phyloP scores from a whole-genome alignment of 1,284 basidiomycete genomes.

The Sporisorium graminicola region DNA sequence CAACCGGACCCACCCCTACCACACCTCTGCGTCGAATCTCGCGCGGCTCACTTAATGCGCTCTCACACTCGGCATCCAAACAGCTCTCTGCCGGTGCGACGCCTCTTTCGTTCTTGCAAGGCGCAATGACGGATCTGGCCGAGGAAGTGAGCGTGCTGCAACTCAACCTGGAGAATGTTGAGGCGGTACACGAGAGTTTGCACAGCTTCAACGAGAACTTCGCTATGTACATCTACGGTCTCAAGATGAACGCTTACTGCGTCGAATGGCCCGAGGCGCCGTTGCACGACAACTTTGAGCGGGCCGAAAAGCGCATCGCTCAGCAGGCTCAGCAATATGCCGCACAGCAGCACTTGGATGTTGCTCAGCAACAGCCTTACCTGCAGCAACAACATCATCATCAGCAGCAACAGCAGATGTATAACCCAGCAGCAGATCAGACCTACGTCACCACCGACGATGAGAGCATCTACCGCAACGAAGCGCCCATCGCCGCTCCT shows the following conservation, averaged over 20 bases:
- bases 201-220: slow-evolving; percentile 92
- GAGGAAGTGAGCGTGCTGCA: slow-evolving; percentile 87
- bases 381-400: slow-evolving; percentile 19
- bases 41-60: slow-evolving; percentile 86
- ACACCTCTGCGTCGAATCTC: slow-evolving; percentile 90
- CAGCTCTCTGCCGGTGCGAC: slow-evolving; percentile 70
- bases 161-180: slow-evolving; percentile 80
- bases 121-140: slow-evolving; percentile 84
- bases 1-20: slow-evolving; percentile 55
- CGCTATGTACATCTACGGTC: slow-evolving; percentile 87
- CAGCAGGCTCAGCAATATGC: slow-evolving; percentile 52
- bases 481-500: slow-evolving; percentile 24
- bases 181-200: slow-evolving; percentile 80
- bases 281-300: slow-evolving; percentile 57
- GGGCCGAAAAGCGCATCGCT: slow-evolving; percentile 53
- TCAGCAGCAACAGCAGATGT: slow-evolving; percentile 18
- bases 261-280: slow-evolving; percentile 84
- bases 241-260: slow-evolving; percentile 94
- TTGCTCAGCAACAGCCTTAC: slow-evolving; percentile 13
- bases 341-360: slow-evolving; percentile 37
- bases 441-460: slow-evolving; percentile 67
- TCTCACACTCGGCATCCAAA: slow-evolving; percentile 75
- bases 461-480: slow-evolving; percentile 44
- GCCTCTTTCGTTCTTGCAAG: slow-evolving; percentile 86
- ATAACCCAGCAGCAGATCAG: slow-evolving; percentile 54